phyloP scores from a whole-genome alignment of 2,329 filamentous ascomycete genomes.

The Fusarium setosum region DNA sequence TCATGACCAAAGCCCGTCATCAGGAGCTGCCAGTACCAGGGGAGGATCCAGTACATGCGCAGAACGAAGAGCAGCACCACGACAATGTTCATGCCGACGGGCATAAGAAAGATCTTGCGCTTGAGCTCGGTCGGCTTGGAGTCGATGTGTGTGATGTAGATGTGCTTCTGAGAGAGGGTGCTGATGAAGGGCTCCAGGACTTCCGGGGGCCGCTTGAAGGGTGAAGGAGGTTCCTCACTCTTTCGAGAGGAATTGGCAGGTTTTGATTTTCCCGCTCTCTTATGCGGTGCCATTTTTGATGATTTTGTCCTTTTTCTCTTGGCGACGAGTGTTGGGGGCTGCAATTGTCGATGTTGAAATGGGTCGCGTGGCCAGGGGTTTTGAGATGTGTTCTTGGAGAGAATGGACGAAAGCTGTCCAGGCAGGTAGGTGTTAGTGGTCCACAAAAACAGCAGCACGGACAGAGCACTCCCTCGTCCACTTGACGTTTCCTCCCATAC shows the following conservation, averaged over 20 bases:
- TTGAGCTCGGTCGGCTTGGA: conserved; percentile 76
- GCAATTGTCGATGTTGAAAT: conserved; percentile 6
- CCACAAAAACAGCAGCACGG: conserved; percentile 28
- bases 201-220: conserved; percentile 75
- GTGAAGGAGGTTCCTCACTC: conserved; percentile 61
- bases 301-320: background rate
- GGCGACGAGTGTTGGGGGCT: background rate
- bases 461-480: background rate
- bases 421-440: conserved; percentile 11
- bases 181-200: conserved; percentile 74
- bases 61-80: conserved; percentile 73
- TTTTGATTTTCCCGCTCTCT: conserved; percentile 49
- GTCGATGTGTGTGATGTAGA: conserved; percentile 91
- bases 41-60: conserved; percentile 75
- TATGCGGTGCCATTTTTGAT: conserved; percentile 47
- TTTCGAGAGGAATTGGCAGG: conserved; percentile 37
- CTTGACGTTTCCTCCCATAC: background rate
- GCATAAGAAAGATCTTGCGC: conserved; percentile 83
- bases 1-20: conserved; percentile 72
- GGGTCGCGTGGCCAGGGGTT: conserved; percentile 15
- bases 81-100: conserved; percentile 78
- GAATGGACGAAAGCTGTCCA: conserved; percentile 5
- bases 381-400: conserved; percentile 37
- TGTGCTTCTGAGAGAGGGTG: conserved; percentile 72
- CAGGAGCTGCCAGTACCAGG: conserved; percentile 78